Base-by-base conservation (phyloP, 192 early-diverging fungal species). In the Linnemannia zychae region DNA sequence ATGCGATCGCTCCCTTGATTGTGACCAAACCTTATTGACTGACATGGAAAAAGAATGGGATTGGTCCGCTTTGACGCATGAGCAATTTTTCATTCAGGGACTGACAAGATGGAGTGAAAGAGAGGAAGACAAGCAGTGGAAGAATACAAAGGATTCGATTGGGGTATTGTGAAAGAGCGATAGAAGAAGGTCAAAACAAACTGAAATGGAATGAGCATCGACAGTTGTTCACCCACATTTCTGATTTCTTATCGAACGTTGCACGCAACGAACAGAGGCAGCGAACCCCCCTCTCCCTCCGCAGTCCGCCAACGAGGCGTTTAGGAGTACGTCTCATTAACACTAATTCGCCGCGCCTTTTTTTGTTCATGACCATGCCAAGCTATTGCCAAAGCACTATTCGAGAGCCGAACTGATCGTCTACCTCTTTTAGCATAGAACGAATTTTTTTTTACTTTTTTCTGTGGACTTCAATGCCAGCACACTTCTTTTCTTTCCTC, bases 1-100 rank as follows among this genome's bases (percentile, higher is more conserved):
- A 75, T 77, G 68, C 48, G 81, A 76, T 82, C 75, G 71, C 47
- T 63, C 18, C 33, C 53, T 71, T 76, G 81, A 82, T 82, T 82
- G 81, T 82, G 81, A 82, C 75, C 81, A 82, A 82, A 82, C 81
- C 75, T 73, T 77, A 77, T 49, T 15, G 57, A 3, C 28, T 24
- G 7, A 63, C 57, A 63, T 28, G 28, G 57, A 63, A 63, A 28
- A 63, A 24, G 11, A 31, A 60, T 11, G 28, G 57, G 57, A 63
- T 63, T 63, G 57, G 57, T 63, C 57, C 57, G 28, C 57, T 3
- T 31, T 31, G 57, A 31, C 57, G 57, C 15, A 28, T 24, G 53
- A 63, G 57, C 57, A 31, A 31, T 63, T 63, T 63, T 57, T 28
- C 11, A 31, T 28, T 63, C 57, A 63, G 12, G 57, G 57, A 31